A percentile compares a stretch with the other conserved stretches of the same genome.
Conservation (phyloP, 2,329 filamentous ascomycete genomes). For the Xylaria arbuscula region DNA sequence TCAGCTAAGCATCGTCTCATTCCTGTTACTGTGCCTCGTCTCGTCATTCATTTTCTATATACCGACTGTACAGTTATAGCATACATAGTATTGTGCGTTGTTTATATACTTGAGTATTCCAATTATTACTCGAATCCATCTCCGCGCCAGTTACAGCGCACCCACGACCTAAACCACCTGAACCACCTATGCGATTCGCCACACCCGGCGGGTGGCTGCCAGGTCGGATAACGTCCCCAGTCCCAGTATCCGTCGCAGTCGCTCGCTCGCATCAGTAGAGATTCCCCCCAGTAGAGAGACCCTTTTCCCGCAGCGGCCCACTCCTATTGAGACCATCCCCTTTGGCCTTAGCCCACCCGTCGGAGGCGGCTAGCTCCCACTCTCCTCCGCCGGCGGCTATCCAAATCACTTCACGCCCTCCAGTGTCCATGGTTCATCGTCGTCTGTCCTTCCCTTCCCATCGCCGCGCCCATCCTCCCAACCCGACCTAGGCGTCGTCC, state of each 20-base stretch:
- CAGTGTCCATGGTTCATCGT: slow-evolving; percentile 15
- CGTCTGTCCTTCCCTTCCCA: slow-evolving; percentile 12
- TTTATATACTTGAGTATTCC: background rate
- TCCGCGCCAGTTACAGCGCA: background rate
- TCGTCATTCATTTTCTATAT: slow-evolving; percentile 9
- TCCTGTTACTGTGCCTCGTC: background rate
- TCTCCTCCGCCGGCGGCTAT: slow-evolving; percentile 21
- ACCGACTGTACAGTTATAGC: background rate
- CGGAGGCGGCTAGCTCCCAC: slow-evolving; percentile 19
- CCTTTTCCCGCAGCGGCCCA: slow-evolving; percentile 29
- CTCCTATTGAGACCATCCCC: slow-evolving; percentile 28
- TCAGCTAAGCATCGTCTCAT: background rate
- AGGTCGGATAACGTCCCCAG: slow-evolving; percentile 9
- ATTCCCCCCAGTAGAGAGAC: background rate
- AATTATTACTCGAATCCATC: no score
- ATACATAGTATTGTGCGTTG: slow-evolving; percentile 11
- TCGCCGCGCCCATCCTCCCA: slow-evolving; percentile 23
- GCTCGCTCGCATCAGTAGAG: slow-evolving; percentile 13
- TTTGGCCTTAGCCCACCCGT: slow-evolving; percentile 20
- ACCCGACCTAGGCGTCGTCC: slow-evolving; percentile 26
- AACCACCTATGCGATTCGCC: slow-evolving; percentile 2
- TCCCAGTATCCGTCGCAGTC: slow-evolving; percentile 8
- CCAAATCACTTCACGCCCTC: slow-evolving; percentile 12
- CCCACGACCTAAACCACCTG: background rate
- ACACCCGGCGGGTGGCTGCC: background rate